phyloP scores from a whole-genome alignment of 176 grass and related monocot species.

The Aechmea fasciata region DNA sequence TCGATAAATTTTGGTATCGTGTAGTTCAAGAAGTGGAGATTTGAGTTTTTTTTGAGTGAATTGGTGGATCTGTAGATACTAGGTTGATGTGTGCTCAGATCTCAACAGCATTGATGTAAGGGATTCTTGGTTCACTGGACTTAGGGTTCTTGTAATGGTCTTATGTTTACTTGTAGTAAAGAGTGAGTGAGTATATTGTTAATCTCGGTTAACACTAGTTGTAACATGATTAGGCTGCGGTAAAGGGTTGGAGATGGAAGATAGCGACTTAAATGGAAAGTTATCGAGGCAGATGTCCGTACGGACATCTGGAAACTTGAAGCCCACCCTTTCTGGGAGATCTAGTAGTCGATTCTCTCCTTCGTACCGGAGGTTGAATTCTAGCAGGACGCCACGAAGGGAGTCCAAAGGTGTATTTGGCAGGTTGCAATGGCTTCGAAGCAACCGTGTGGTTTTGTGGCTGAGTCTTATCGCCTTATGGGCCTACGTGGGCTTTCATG shows the following conservation, averaged over 20 bases:
- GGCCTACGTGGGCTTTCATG: slow-evolving; percentile 41
- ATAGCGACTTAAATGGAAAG: slow-evolving; percentile 28
- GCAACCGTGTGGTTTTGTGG: slow-evolving; percentile 28
- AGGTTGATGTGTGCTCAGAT: neutral
- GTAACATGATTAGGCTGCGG: neutral
- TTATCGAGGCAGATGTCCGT: slow-evolving; percentile 15
- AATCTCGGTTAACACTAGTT: neutral
- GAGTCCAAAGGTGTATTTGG: slow-evolving; percentile 15
- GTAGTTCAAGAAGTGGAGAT: neutral
- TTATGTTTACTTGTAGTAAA: neutral
- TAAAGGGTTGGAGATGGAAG: slow-evolving; percentile 28
- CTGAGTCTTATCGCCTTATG: slow-evolving; percentile 37
- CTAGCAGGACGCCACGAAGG: slow-evolving; percentile 16
- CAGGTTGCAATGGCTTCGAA: slow-evolving; percentile 17
- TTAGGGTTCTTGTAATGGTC: slow-evolving; percentile 2
- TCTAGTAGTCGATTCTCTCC: slow-evolving; percentile 20
- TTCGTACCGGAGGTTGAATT: slow-evolving; percentile 9
- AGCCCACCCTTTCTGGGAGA: slow-evolving; percentile 26
- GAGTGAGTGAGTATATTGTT: neutral
- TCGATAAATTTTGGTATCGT: neutral
- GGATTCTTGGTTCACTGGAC: neutral
- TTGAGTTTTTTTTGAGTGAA: neutral
- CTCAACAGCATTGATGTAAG: slow-evolving; percentile 1
- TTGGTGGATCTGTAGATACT: neutral
- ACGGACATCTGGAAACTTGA: slow-evolving; percentile 16